These are phyloP conservation scores for Phlebiopsis flavidoalba DNA, from an alignment of 768 basidiomycete species.

Conservation along the genomic window DNA sequence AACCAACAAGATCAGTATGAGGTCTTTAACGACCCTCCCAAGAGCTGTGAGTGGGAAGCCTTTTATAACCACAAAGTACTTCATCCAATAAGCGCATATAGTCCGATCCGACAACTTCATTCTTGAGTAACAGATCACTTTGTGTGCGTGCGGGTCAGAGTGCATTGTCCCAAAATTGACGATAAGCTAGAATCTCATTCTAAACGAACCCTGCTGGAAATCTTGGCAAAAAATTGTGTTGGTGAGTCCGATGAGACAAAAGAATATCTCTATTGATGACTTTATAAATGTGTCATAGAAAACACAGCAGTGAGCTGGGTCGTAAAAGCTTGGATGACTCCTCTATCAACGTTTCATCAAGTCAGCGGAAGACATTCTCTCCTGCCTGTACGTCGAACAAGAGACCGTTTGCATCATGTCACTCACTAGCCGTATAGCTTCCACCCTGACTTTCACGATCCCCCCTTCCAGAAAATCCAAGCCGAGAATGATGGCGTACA, in stretches of 20 bases:
- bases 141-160: slow-evolving; percentile 40
- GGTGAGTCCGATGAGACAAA: slow-evolving; percentile 30
- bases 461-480: slow-evolving; percentile 59
- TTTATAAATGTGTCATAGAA: slow-evolving; percentile 28
- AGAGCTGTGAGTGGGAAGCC: slow-evolving; percentile 47
- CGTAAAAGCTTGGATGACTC: slow-evolving; percentile 75
- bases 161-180: neutral
- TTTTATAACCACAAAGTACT: neutral
- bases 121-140: slow-evolving; percentile 89
- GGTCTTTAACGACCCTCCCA: slow-evolving; percentile 82
- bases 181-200: slow-evolving; percentile 54
- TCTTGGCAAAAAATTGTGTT: slow-evolving; percentile 66
- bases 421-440: slow-evolving; percentile 40
- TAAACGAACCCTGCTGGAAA: slow-evolving; percentile 83
- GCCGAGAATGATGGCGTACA: slow-evolving; percentile 68
- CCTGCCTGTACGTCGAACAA: slow-evolving; percentile 50
- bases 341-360: slow-evolving; percentile 49
- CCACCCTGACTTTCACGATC: slow-evolving; percentile 78
- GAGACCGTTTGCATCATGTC: neutral
- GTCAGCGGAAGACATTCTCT: slow-evolving; percentile 58
- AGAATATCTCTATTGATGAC: neutral
- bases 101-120: slow-evolving; percentile 87
- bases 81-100: slow-evolving; percentile 21
- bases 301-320: slow-evolving; percentile 63
- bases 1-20: slow-evolving; percentile 79